A percentile compares a stretch with the other conserved stretches of the same genome.
These are phyloP conservation scores for barrel medic (Medicago truncatula) DNA, from an alignment of 306 rosid species.

Conservation along the genomic window DNA sequence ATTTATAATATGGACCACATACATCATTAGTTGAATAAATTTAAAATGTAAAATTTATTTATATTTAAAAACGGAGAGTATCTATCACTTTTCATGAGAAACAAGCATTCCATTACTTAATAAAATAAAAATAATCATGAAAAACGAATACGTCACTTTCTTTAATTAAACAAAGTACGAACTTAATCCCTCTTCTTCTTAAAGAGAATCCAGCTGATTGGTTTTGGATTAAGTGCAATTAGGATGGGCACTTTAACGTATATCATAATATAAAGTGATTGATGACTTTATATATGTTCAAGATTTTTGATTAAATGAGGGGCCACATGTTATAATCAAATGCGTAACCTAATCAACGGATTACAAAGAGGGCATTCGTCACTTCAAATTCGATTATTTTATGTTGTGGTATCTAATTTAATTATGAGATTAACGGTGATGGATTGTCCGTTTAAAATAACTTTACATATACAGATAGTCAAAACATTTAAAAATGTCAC, in stretches of 20 bases:
- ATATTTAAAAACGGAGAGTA: too few relatives aligned
- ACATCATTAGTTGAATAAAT: too few relatives aligned
- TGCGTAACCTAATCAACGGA: constrained; percentile 60
- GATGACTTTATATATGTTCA: constrained; percentile 42
- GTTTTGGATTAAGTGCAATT: constrained; percentile 55
- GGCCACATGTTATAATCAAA: constrained; percentile 52
- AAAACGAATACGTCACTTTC: constrained; percentile 41
- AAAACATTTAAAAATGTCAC: too few relatives aligned
- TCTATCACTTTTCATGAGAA: too few relatives aligned
- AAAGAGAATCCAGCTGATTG: constrained; percentile 49
- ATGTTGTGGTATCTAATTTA: background rate
- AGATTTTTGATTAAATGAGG: constrained; percentile 42
- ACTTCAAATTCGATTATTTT: constrained; percentile 42
- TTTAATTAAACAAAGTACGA: constrained; percentile 48
- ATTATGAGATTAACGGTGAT: too few relatives aligned
- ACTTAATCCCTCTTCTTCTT: constrained; percentile 42
- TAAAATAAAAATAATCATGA: background rate
- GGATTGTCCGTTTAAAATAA: too few relatives aligned
- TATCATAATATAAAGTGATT: constrained; percentile 44
- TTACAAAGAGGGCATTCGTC: constrained; percentile 47
- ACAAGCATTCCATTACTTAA: too few relatives aligned
- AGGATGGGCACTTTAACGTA: constrained; percentile 40
- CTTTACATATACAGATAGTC: too few relatives aligned
- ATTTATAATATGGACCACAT: too few relatives aligned
- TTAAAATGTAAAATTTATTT: too few relatives aligned